Evolutionary conservation across 208 protist genomes (phyloP).

Genomic region (Wallacemonas collosoma): DNA sequence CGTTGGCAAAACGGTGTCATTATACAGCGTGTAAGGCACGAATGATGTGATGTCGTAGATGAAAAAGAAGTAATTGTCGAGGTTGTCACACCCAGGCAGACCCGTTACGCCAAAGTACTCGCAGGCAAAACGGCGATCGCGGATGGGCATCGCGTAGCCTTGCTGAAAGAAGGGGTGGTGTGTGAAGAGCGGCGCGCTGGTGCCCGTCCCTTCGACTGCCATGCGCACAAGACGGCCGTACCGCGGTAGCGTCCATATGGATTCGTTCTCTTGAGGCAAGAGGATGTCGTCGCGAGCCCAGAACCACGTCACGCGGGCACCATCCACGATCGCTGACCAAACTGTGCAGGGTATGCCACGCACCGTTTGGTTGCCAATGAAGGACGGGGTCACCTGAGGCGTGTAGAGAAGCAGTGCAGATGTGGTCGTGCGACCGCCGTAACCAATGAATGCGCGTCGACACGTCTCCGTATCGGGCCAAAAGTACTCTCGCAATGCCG

Average conservation of each 20-base stretch:
- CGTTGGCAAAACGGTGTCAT: constrained; percentile 8
- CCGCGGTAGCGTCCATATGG: not conserved
- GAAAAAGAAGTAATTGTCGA: constrained; percentile 22
- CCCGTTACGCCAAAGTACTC: constrained; percentile 22
- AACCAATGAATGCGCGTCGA: constrained; percentile 28
- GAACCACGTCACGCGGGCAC: constrained; percentile 42
- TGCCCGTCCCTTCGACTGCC: constrained; percentile 31
- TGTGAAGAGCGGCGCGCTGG: constrained; percentile 36
- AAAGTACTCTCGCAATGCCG: constrained; percentile 37
- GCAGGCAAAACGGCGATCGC: constrained; percentile 28
- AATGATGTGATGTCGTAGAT: constrained; percentile 50
- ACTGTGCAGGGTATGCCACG: constrained; percentile 43
- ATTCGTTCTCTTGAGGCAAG: not conserved
- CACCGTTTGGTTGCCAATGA: constrained; percentile 45
- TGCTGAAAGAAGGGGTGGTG: constrained; percentile 59
- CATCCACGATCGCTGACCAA: constrained; percentile 32
- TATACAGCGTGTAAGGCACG: constrained; percentile 21
- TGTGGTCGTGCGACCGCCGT: constrained; percentile 13
- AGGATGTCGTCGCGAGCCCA: constrained; percentile 24
- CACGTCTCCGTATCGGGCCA: constrained; percentile 37
- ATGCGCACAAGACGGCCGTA: constrained; percentile 40
- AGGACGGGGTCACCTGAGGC: constrained; percentile 23
- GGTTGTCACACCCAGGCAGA: constrained; percentile 16
- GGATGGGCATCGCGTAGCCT: constrained; percentile 29
- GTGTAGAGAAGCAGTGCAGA: constrained; percentile 27